Base-by-base conservation (phyloP, 202 grass and related monocot species). In the Digitaria exilis region DNA sequence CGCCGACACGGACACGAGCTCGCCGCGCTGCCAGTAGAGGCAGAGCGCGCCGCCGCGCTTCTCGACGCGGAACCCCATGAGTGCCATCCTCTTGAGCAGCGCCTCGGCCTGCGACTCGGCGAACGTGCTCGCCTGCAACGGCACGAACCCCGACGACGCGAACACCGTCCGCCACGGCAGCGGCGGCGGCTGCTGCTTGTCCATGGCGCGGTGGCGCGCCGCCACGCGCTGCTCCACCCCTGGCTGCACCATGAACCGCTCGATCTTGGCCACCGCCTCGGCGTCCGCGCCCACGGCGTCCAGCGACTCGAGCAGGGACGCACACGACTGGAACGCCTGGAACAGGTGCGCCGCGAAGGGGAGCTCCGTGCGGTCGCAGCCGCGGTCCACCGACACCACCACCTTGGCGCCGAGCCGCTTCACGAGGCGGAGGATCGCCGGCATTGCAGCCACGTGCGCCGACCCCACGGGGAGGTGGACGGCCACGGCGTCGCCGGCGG, bases 71-170 rank as follows among this genome's bases (percentile, higher is more conserved):
- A 97, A 97, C 14, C 91, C 94, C 83, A 90, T 84, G 9, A 88
- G 82, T 18, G 73, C 77, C 75, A 92, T 88, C 89, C 88, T 85
- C 82, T 90, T 88, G 41, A 93, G 83, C 0, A 97, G 85, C 13
- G 79, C 91, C 85, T 88, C 94, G 2, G 94, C 94, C 88, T 94
- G 94, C 21, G 91, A 78, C 91, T 97, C 94, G 14, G 94, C 87
- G 82, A 92, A 86, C 39, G 79, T 90, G 85, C 89, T 94, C 14
- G 86, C 68, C 66, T 80, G 87, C 82, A 90, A 71, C 3, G 89
- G 91, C 48, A 75, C 78, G 80, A 94, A 97, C 50, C 94, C 91
- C 19, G 89, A 82, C 6, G 89, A 80, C 55, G 87, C 55, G 82
- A 97, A 86, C 78, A 90, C 66, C 17, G 61, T 76, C 72, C 87